Conservation (phyloP, 768 basidiomycete species). For the Agrocybe praecox region DNA sequence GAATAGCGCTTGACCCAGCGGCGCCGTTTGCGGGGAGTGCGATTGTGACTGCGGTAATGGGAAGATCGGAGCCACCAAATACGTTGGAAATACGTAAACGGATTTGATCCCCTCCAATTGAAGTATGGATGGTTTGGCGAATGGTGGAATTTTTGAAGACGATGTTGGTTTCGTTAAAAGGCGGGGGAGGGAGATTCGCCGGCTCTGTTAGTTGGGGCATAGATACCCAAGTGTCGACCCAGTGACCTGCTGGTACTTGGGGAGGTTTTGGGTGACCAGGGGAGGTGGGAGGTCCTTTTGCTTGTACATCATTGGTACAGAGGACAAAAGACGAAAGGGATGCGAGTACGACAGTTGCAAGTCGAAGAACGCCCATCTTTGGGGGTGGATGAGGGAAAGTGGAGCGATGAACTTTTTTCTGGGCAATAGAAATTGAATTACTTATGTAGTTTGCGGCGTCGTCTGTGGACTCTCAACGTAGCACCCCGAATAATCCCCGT, state of each 20-base stretch:
- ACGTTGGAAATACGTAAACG: slow-evolving; percentile 51
- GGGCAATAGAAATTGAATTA: not conserved
- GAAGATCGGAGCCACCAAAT: slow-evolving; percentile 44
- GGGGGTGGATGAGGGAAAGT: too few relatives aligned
- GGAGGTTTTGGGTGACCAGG: not conserved
- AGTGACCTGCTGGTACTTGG: slow-evolving; percentile 17
- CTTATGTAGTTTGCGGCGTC: not conserved
- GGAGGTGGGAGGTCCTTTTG: not conserved
- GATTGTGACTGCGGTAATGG: slow-evolving; percentile 46
- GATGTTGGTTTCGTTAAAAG: slow-evolving; percentile 26
- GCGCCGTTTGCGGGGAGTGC: slow-evolving; percentile 38
- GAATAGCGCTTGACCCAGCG: slow-evolving; percentile 39
- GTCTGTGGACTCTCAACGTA: not conserved
- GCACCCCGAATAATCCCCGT: not conserved
- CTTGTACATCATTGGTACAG: not conserved
- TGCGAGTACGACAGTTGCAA: not conserved
- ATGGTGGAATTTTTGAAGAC: slow-evolving; percentile 50
- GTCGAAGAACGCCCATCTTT: not conserved
- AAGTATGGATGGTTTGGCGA: slow-evolving; percentile 50
- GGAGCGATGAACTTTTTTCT: too few relatives aligned
- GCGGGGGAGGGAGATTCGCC: slow-evolving; percentile 35
- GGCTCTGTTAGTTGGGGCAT: slow-evolving; percentile 44
- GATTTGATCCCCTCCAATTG: slow-evolving; percentile 38
- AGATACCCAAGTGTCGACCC: slow-evolving; percentile 37
- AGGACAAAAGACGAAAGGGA: not conserved